These are phyloP conservation scores for Paramyrothecium roridum DNA, from an alignment of 2,329 filamentous ascomycete genomes.

Conservation along the genomic window DNA sequence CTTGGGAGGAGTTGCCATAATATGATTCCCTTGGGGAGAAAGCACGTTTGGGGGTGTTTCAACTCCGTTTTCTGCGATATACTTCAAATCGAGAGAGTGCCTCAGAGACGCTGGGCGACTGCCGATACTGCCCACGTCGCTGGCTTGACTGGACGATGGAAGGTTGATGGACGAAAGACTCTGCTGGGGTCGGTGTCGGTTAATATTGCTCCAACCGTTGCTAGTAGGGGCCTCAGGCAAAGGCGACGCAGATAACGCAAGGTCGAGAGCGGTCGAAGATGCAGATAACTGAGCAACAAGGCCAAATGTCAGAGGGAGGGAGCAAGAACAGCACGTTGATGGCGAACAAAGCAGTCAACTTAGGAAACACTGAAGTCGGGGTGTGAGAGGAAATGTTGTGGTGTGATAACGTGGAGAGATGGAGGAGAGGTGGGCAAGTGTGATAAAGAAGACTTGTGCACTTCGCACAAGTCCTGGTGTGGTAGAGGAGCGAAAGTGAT, in stretches of 20 bases:
- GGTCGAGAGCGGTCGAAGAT: constrained; percentile 76
- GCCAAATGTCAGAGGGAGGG: constrained; percentile 27
- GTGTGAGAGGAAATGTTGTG: background rate
- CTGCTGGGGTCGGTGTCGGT: constrained; percentile 66
- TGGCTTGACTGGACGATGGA: constrained; percentile 34
- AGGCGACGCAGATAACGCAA: constrained; percentile 67
- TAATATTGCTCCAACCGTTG: constrained; percentile 57
- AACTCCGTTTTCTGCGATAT: constrained; percentile 41
- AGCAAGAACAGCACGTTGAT: constrained; percentile 13
- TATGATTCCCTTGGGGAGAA: constrained; percentile 45
- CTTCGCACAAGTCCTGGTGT: background rate
- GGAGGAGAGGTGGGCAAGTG: background rate
- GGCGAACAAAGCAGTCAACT: constrained; percentile 7
- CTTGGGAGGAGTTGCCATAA: constrained; percentile 65
- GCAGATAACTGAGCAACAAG: constrained; percentile 63
- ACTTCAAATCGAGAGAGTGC: constrained; percentile 56
- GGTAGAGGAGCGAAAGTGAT: background rate
- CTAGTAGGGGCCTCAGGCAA: constrained; percentile 50
- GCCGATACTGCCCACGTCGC: constrained; percentile 44
- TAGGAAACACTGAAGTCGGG: constrained; percentile 7
- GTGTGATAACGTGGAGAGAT: background rate
- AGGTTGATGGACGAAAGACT: constrained; percentile 49
- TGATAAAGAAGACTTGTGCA: background rate
- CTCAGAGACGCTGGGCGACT: constrained; percentile 47
- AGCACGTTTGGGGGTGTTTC: constrained; percentile 36